Conservation (phyloP, 148 eudicot species). For the Rhododendron molle region DNA sequence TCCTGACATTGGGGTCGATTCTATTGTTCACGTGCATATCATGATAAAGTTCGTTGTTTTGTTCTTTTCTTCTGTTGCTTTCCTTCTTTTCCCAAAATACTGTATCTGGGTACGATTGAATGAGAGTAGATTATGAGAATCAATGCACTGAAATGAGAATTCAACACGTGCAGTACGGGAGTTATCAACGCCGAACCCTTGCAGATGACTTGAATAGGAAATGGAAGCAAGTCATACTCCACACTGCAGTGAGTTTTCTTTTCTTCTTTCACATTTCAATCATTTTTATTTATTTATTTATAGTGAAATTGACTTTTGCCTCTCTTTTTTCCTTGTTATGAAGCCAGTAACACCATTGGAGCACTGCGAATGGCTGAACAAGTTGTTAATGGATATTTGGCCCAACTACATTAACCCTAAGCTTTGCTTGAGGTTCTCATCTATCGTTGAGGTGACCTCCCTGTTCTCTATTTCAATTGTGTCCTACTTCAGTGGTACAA, state of each 20-base stretch:
- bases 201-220: slow-evolving; percentile 83
- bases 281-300: not conserved
- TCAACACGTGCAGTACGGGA: slow-evolving; percentile 56
- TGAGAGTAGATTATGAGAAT: not conserved
- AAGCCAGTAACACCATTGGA: slow-evolving; percentile 92
- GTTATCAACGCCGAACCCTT: slow-evolving; percentile 52
- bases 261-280: not conserved
- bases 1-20: not conserved
- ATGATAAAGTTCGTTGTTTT: not conserved
- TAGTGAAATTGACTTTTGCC: not conserved
- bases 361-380: slow-evolving; percentile 97
- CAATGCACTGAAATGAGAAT: slow-evolving; percentile 12
- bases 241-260: slow-evolving; percentile 48
- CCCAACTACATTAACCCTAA: slow-evolving; percentile 67
- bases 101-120: not conserved
- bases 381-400: slow-evolving; percentile 81
- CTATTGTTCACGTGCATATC: not conserved
- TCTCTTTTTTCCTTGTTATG: slow-evolving; percentile 14
- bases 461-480: not conserved
- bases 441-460: slow-evolving; percentile 67
- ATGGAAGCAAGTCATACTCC: slow-evolving; percentile 75
- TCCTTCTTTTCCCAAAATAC: not conserved
- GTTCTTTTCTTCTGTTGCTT: not conserved
- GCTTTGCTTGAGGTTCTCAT: slow-evolving; percentile 65
- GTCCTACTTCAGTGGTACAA: not conserved